A percentile compares a stretch with the other conserved stretches of the same genome.
Evolutionary conservation across 2,329 filamentous ascomycete genomes (phyloP).

Genomic region (Botrytis byssoidea): DNA sequence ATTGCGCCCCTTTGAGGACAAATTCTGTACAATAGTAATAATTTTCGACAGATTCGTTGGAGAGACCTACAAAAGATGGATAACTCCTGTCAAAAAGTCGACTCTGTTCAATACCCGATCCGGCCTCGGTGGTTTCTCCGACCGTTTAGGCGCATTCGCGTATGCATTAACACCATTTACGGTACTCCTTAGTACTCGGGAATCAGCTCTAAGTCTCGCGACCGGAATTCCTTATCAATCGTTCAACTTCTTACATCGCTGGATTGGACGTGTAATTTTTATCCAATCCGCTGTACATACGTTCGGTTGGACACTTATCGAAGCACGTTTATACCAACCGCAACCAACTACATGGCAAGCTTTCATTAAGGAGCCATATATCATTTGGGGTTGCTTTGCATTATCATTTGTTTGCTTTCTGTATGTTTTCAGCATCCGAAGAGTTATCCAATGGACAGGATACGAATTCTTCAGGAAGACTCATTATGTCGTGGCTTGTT

Average conservation of each 20-base stretch:
- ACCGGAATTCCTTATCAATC: slow-evolving; percentile 74
- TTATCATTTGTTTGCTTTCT: slow-evolving; percentile 62
- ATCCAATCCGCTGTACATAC: slow-evolving; percentile 67
- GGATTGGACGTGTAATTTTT: slow-evolving; percentile 72
- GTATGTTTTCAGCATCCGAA: slow-evolving; percentile 56
- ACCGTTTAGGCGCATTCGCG: slow-evolving; percentile 68
- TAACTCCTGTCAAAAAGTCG: slow-evolving; percentile 62
- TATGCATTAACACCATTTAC: slow-evolving; percentile 73
- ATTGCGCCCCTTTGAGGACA: slow-evolving; percentile 12
- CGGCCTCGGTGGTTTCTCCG: slow-evolving; percentile 64
- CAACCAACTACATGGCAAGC: slow-evolving; percentile 58
- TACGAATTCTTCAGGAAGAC: slow-evolving; percentile 77
- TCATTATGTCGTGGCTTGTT: slow-evolving; percentile 64
- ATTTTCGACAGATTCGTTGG: slow-evolving; percentile 52
- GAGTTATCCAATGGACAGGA: slow-evolving; percentile 63
- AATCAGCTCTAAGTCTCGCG: slow-evolving; percentile 66
- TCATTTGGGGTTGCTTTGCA: slow-evolving; percentile 68
- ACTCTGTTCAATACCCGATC: slow-evolving; percentile 62
- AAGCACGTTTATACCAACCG: slow-evolving; percentile 66
- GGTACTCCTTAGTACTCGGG: slow-evolving; percentile 64
- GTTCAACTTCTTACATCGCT: slow-evolving; percentile 76
- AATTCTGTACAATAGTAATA: neutral
- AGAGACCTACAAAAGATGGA: slow-evolving; percentile 66
- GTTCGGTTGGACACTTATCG: slow-evolving; percentile 66
- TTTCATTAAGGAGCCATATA: slow-evolving; percentile 65